A percentile compares a stretch with the other conserved stretches of the same genome.
phyloP scores from a whole-genome alignment of 192 early-diverging fungal genomes.

The Coemansia sp. region DNA sequence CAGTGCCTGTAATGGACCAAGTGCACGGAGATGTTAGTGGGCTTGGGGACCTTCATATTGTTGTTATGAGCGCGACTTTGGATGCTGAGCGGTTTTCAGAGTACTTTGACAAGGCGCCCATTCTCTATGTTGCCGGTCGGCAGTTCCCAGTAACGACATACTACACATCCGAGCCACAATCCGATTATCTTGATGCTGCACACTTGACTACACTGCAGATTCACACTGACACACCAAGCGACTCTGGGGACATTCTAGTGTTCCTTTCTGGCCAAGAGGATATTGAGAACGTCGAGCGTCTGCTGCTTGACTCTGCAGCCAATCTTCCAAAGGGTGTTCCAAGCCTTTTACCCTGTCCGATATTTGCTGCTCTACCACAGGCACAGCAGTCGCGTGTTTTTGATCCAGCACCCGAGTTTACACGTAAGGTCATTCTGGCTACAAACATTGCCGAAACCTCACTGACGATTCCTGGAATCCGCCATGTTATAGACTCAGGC shows the following conservation, averaged over 20 bases:
- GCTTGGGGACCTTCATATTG: slow-evolving; percentile 71
- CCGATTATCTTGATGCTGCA: slow-evolving; percentile 91
- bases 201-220: slow-evolving; percentile 85
- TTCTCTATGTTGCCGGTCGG: slow-evolving; percentile 87
- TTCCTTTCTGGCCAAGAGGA: slow-evolving; percentile 92
- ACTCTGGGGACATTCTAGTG: slow-evolving; percentile 84
- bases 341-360: slow-evolving; percentile 73
- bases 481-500: slow-evolving; percentile 92
- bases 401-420: slow-evolving; percentile 76
- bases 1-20: slow-evolving; percentile 1
- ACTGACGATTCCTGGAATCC: slow-evolving; percentile 92
- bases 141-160: slow-evolving; percentile 85
- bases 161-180: slow-evolving; percentile 72
- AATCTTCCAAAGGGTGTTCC: slow-evolving; percentile 42
- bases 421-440: slow-evolving; percentile 89
- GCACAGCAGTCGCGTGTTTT: slow-evolving; percentile 89
- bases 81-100: slow-evolving; percentile 89
- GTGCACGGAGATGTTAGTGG: slow-evolving; percentile 39
- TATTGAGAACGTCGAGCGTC: slow-evolving; percentile 84
- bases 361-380: slow-evolving; percentile 91
- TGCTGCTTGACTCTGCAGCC: slow-evolving; percentile 57
- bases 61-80: slow-evolving; percentile 96
- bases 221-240: slow-evolving; percentile 73
- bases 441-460: slow-evolving; percentile 99
- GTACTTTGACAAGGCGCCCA: slow-evolving; percentile 83